phyloP scores from a whole-genome alignment of 129 eudicot species.

The Tagetes patula region DNA sequence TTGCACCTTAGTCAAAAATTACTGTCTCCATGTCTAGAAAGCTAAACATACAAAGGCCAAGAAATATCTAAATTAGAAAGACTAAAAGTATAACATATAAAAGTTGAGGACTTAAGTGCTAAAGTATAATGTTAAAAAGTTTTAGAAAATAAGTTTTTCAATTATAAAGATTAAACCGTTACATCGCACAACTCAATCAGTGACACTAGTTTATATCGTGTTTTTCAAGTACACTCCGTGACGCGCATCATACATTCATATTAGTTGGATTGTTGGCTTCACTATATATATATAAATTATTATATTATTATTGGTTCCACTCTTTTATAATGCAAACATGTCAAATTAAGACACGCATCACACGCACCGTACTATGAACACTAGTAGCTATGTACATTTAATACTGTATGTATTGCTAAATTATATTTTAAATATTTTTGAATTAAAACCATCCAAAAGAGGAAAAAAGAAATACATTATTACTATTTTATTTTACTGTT shows the following conservation, averaged over 20 bases:
- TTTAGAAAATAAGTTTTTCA: too few species aligned
- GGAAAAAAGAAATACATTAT: background rate
- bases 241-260: background rate
- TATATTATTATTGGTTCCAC: background rate
- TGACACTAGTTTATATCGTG: too few species aligned
- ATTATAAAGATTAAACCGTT: too few species aligned
- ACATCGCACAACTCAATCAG: too few species aligned
- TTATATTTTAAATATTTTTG: background rate
- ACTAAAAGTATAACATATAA: too few species aligned
- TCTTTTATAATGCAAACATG: background rate
- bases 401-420: background rate
- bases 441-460: background rate
- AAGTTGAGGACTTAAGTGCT: too few species aligned
- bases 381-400: background rate
- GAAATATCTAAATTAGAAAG: too few species aligned
- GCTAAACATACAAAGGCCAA: too few species aligned
- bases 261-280: background rate
- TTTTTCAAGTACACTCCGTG: too few species aligned
- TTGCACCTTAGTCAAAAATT: too few species aligned
- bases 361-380: background rate
- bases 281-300: background rate
- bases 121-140: too few species aligned
- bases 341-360: background rate
- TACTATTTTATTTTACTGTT: slow-evolving; percentile 18
- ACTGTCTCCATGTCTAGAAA: too few species aligned